These are phyloP conservation scores for Aspergillus sergii DNA, from an alignment of 2,329 filamentous ascomycete species.

Conservation along the genomic window DNA sequence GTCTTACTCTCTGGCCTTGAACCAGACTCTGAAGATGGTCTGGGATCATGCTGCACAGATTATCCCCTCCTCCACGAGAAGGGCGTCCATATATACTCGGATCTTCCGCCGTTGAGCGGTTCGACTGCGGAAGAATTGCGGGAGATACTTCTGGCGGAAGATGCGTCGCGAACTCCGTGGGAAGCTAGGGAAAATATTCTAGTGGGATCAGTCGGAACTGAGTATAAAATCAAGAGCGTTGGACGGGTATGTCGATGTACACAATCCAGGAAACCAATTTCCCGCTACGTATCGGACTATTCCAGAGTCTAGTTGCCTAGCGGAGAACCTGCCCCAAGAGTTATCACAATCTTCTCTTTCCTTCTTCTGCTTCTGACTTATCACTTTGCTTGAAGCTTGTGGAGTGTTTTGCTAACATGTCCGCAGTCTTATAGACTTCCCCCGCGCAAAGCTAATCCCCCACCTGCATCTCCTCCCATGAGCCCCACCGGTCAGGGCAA, in stretches of 20 bases:
- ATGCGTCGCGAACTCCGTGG: conserved; percentile 69
- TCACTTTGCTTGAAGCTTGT: not conserved
- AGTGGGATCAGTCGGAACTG: conserved; percentile 52
- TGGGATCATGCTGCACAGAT: conserved; percentile 38
- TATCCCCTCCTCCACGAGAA: conserved; percentile 58
- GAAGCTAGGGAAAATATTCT: conserved; percentile 55
- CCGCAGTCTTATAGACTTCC: conserved; percentile 58
- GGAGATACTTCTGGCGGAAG: conserved; percentile 65
- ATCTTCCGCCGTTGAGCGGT: conserved; percentile 67
- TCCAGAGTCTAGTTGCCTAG: not conserved
- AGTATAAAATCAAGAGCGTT: conserved; percentile 71
- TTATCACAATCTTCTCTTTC: not conserved
- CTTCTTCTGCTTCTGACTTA: not conserved
- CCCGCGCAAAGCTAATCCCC: conserved; percentile 64
- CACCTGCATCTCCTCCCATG: conserved; percentile 52
- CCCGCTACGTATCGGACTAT: not conserved
- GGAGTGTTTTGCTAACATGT: conserved; percentile 19
- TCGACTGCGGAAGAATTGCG: conserved; percentile 67
- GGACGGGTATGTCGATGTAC: conserved; percentile 70
- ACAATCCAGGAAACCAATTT: not conserved
- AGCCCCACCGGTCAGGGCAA: conserved; percentile 52
- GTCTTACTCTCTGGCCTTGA: conserved; percentile 78
- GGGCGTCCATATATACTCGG: conserved; percentile 67
- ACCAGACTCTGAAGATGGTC: conserved; percentile 37
- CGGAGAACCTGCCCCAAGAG: not conserved